Percentiles rank a stretch among this genome's conserved stretches.
phyloP scores from a whole-genome alignment of 306 rosid species.

The Gillenia trifoliata region DNA sequence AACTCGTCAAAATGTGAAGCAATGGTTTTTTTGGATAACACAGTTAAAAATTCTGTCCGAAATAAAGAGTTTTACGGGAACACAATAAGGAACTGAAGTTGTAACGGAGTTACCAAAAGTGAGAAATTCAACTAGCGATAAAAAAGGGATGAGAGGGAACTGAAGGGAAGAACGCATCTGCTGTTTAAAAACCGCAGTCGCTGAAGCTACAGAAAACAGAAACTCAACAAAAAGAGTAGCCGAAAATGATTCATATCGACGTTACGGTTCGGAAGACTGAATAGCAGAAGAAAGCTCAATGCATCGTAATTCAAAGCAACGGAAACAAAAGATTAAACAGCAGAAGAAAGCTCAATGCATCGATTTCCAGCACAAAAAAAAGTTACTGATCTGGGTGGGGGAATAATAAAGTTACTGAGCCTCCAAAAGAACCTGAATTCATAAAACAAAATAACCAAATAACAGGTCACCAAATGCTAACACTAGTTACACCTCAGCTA shows the following conservation, averaged over 20 bases:
- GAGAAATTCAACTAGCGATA: no score
- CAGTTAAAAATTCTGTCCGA: no score
- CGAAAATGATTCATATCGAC: background rate
- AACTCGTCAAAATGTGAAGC: no score
- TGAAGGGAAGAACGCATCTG: no score
- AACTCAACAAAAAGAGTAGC: background rate
- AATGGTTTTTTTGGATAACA: no score
- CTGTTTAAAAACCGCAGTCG: no score
- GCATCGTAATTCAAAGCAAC: background rate
- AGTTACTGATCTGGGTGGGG: no score
- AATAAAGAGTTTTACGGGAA: no score
- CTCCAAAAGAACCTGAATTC: slow-evolving; percentile 45
- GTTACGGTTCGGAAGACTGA: background rate
- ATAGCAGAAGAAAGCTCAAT: background rate
- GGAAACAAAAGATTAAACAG: background rate
- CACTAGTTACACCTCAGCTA: slow-evolving; percentile 59
- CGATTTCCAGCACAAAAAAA: background rate
- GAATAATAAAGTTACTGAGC: slow-evolving; percentile 30
- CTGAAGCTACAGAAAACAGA: background rate
- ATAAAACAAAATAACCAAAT: slow-evolving; percentile 41
- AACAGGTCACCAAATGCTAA: slow-evolving; percentile 48
- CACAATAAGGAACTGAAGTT: no score
- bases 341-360: background rate
- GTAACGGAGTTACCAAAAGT: no score
- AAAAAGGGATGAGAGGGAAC: no score